Evolutionary conservation across 1,284 basidiomycete genomes (phyloP), one percentile per base, ranked within the genome.

Genomic region (Lentinus polychrous): DNA sequence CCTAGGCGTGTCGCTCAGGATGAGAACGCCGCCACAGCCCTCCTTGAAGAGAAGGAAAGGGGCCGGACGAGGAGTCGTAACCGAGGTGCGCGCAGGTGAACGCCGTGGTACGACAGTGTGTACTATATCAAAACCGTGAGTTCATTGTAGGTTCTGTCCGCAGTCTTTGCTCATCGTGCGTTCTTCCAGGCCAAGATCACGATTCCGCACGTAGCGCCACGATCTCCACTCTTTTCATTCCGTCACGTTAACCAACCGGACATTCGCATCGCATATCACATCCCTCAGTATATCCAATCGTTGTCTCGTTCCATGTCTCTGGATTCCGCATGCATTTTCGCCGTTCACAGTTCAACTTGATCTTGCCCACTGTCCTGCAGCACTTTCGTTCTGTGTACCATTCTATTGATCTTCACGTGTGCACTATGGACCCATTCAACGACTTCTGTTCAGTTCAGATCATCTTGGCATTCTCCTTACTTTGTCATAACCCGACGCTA

Each of bases 41-140:
- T 24, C 18, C 12, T 39, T n/a, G 54, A 52, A 22, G 44, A 44
- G 18, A 37, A 46, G 23, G 55, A 57, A 45, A 49, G 55, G 18
- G 55, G 55, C 31, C 51, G 55, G 18, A 51, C 55, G 2, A 33
- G 46, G 36, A 54, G 50, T 39, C 51, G 55, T 32, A 42, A 5
- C 22, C 39, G 39, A 20, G 39, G 39, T 6, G 35, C 14, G 12
- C 35, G 35, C 35, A 18, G 35, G 17, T 23, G 39, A 40, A 40
- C 22, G 17, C 20, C 39, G 20, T 15, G 17, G 39, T 40, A 12
- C 39, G 22, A 17, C 39, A 40, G 39, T 40, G 8, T 40, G 39
- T 23, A 40, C 39, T 23, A 20, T 40, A 40, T 40, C 17, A 15
- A 7, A 15, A 7, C 39, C 35, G 43, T 45, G 46, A 40, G 39